These are phyloP conservation scores for Pittosporum tobira DNA, from an alignment of 129 eudicot genomes.

Conservation along the genomic window DNA sequence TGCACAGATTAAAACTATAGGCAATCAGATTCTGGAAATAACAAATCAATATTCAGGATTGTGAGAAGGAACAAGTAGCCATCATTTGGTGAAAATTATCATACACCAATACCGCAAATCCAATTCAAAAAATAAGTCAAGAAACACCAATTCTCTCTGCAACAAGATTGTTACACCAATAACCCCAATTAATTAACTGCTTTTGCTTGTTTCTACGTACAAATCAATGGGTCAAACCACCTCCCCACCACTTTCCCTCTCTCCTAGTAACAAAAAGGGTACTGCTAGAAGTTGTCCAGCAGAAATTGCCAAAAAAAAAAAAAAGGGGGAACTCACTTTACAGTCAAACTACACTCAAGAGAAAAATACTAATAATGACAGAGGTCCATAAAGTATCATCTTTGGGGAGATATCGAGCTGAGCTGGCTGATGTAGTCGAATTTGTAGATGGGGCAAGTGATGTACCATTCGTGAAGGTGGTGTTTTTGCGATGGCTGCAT, in stretches of 20 bases:
- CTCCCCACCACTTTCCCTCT: slow-evolving; percentile 18
- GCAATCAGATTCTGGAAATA: too few species aligned
- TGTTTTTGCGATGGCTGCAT: slow-evolving; percentile 53
- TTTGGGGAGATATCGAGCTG: slow-evolving; percentile 9
- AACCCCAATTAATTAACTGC: background rate
- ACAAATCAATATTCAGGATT: background rate
- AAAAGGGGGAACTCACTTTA: slow-evolving; percentile 20
- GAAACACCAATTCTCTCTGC: background rate
- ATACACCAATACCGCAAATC: background rate
- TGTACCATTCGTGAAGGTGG: slow-evolving; percentile 44
- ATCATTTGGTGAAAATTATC: background rate
- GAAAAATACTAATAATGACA: slow-evolving; percentile 17
- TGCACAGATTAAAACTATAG: too few species aligned
- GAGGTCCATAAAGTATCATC: slow-evolving; percentile 16
- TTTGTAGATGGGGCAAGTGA: slow-evolving; percentile 68
- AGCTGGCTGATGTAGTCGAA: slow-evolving; percentile 44
- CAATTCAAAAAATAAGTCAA: background rate
- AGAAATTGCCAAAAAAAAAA: background rate
- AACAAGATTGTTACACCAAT: slow-evolving; percentile 15
- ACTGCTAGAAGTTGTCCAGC: background rate
- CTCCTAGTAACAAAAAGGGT: slow-evolving; percentile 50
- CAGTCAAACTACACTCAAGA: slow-evolving; percentile 28
- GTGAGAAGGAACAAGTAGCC: background rate
- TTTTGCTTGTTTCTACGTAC: slow-evolving; percentile 24
- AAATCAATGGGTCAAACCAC: slow-evolving; percentile 26